Base-by-base conservation (phyloP, 805 yeast species). In the Torulaspora microellipsoides region DNA sequence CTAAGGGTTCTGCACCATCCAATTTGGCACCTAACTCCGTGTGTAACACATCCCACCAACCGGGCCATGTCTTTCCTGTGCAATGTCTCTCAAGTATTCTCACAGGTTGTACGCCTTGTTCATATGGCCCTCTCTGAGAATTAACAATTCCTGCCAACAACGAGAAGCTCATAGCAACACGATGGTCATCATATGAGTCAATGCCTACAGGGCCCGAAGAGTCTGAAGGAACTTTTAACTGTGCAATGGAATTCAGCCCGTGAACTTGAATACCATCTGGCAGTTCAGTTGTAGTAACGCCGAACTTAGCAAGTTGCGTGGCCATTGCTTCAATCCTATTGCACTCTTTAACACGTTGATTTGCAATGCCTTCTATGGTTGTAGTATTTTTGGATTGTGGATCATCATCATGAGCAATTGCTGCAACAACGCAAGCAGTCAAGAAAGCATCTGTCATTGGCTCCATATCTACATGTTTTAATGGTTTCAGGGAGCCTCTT, bases 381-480 rank as follows among this genome's bases (percentile, higher is more conserved):
- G 97, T 91, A 8, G 80, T 69, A 36, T 67, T 65, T 12, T 60
- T 54, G 14, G 65, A 57, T 15, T 57, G 53, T 38, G 68, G 69
- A 34, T 66, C 71, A 10, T 75, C 71, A 49, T 70, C 70, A 45
- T 72, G 71, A 3, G 96, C 95, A 33, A 85, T 76, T n/a, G 99
- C 96, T 28, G 98, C 99, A 14, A 89, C 95, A 10, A 93, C 97
- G 42, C 95, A 79, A 0, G 99, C 99, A 12, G 99, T 93, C 58
- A 93, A 72, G 64, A 93, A 93, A 0, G 99, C 99, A 67, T 93
- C 99, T 0, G 99, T 93, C 99, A 93, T 93, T 42, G 99, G 98
- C 68, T 93, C 99, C 99, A 93, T 93, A 62, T 93, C 97, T 44
- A 93, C 83, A 49, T 72, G 76, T 10, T 80, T 71, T 50, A 93